These are phyloP conservation scores for Verticillium nonalfalfae DNA, from an alignment of 2,329 filamentous ascomycete species.

Conservation along the genomic window DNA sequence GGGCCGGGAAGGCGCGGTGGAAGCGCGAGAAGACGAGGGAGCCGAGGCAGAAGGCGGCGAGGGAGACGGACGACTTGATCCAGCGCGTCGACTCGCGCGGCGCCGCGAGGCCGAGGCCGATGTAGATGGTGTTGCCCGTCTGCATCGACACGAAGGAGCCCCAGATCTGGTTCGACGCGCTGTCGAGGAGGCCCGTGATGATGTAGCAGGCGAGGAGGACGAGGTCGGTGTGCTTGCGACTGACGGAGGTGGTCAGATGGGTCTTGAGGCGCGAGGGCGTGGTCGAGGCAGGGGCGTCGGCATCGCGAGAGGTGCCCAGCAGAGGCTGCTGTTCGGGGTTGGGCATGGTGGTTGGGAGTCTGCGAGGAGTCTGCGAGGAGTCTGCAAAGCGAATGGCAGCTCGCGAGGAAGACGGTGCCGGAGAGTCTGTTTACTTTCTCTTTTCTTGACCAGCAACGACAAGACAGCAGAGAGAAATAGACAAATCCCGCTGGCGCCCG, in stretches of 20 bases:
- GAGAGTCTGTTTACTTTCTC: too few relatives aligned
- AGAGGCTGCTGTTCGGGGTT: constrained; percentile 26
- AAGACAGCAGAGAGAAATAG: not conserved
- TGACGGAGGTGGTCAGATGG: constrained; percentile 40
- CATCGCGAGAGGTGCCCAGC: constrained; percentile 13
- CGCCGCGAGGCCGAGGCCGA: constrained; percentile 65
- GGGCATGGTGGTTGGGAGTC: not conserved
- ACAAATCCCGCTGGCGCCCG: not conserved
- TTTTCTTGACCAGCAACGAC: too few relatives aligned
- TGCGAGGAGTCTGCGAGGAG: too few relatives aligned
- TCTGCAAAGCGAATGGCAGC: too few relatives aligned
- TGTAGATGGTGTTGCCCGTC: constrained; percentile 76
- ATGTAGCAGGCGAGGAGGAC: constrained; percentile 67
- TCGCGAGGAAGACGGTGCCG: too few relatives aligned
- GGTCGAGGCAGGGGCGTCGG: constrained; percentile 8
- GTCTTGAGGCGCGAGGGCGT: constrained; percentile 18
- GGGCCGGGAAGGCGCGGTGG: constrained; percentile 56
- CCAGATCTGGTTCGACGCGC: constrained; percentile 70
- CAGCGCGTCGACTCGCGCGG: constrained; percentile 50
- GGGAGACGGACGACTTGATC: constrained; percentile 67
- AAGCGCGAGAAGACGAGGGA: constrained; percentile 66
- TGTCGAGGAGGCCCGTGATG: constrained; percentile 73
- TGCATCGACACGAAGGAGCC: constrained; percentile 81
- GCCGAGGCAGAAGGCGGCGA: constrained; percentile 64
- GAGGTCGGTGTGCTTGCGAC: constrained; percentile 58